Percentiles rank a stretch among this genome's conserved stretches.
phyloP scores from a whole-genome alignment of 352 stramenopile species.

The Globisporangium splendens region DNA sequence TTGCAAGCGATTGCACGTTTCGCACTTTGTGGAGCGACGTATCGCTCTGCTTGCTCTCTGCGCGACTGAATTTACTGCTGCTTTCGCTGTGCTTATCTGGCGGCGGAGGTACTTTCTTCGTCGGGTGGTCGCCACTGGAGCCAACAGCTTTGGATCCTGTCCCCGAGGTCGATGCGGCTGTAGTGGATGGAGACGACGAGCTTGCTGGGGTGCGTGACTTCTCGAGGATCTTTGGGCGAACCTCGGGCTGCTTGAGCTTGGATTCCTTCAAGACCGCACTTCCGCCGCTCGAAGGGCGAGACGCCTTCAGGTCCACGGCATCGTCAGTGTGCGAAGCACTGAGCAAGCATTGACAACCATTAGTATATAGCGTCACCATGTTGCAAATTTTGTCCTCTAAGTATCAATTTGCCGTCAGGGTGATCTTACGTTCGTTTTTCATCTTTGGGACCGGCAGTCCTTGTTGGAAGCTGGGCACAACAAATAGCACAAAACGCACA shows the following conservation, averaged over 20 bases:
- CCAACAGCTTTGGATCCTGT: conserved; percentile 3
- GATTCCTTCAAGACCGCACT: conserved; percentile 41
- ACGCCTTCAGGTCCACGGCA: conserved; percentile 11
- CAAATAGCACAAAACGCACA: not conserved
- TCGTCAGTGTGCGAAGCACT: conserved; percentile 13
- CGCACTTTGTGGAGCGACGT: conserved; percentile 53
- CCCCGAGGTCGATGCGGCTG: not conserved
- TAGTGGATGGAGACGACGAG: conserved; percentile 15
- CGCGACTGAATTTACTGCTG: conserved; percentile 10
- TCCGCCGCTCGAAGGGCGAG: conserved; percentile 10
- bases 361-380: not conserved
- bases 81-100: conserved; percentile 35
- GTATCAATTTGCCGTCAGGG: not conserved
- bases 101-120: conserved; percentile 42
- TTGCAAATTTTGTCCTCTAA: no score
- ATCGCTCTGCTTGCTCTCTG: conserved; percentile 45
- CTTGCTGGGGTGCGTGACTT: conserved; percentile 19
- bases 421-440: conserved; percentile 29
- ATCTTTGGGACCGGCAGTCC: conserved; percentile 19
- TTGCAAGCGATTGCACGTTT: conserved; percentile 78
- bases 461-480: conserved; percentile 2
- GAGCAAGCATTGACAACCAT: not conserved
- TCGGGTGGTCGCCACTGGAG: conserved; percentile 16
- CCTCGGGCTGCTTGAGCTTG: conserved; percentile 70
- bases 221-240: conserved; percentile 38